These are phyloP conservation scores for Teunomyces funiuensis DNA, from an alignment of 805 yeast species.

Conservation along the genomic window DNA sequence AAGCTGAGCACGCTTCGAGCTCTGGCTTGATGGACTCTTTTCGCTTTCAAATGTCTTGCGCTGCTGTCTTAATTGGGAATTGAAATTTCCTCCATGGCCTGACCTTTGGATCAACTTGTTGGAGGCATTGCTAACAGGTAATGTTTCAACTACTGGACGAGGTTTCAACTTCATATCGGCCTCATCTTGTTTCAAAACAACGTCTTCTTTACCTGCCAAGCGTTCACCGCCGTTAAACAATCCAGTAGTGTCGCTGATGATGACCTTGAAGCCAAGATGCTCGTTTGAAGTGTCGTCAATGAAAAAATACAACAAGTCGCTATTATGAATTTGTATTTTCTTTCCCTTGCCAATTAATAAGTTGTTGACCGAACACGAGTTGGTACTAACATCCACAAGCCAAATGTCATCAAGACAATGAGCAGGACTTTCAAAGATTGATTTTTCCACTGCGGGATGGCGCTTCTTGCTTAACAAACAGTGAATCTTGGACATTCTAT, in stretches of 20 bases:
- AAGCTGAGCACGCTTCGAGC: constrained; percentile 12
- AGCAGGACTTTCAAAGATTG: constrained; percentile 67
- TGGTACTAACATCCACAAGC: constrained; percentile 78
- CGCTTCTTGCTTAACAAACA: constrained; percentile 66
- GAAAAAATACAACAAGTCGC: constrained; percentile 67
- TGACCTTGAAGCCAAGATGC: constrained; percentile 52
- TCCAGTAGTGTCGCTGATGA: constrained; percentile 62
- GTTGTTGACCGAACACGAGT: constrained; percentile 72
- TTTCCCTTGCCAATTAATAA: constrained; percentile 58
- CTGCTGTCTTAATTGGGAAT: constrained; percentile 28
- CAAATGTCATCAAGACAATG: constrained; percentile 73
- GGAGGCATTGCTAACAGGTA: constrained; percentile 2
- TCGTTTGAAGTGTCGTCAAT: constrained; percentile 56
- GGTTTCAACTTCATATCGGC: constrained; percentile 31
- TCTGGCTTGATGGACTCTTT: constrained; percentile 18
- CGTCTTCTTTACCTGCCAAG: constrained; percentile 1
- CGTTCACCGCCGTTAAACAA: constrained; percentile 52
- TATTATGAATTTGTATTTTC: constrained; percentile 59
- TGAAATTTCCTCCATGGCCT: constrained; percentile 28
- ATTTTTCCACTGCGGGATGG: constrained; percentile 52
- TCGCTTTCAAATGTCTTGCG: constrained; percentile 22
- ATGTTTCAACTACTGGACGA: constrained; percentile 17
- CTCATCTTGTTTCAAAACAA: constrained; percentile 18
- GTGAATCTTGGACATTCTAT: constrained; percentile 80
- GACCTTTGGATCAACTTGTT: constrained; percentile 1